phyloP scores from a whole-genome alignment of 495 filamentous ascomycete species.

The Talaromyces wortmannii region DNA sequence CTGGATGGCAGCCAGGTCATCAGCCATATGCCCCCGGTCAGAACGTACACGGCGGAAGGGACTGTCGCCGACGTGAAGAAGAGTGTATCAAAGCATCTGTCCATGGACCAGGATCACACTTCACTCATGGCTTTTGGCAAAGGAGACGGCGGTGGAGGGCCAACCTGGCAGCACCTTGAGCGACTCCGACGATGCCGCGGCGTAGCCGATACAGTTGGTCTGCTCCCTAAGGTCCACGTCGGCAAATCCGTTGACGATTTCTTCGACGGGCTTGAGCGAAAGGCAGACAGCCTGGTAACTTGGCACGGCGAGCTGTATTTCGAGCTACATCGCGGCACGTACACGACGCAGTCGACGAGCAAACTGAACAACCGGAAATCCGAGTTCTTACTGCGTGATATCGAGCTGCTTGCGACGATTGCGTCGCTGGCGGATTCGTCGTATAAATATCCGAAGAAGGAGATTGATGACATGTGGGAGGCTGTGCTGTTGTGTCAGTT shows the following conservation, averaged over 20 bases:
- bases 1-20: constrained; percentile 93
- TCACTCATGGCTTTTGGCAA: constrained; percentile 91
- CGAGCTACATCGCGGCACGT: constrained; percentile 91
- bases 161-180: constrained; percentile 88
- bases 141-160: constrained; percentile 92
- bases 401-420: constrained; percentile 87
- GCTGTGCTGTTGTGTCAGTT: constrained; percentile 81
- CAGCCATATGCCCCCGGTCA: constrained; percentile 90
- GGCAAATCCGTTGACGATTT: constrained; percentile 91
- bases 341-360: constrained; percentile 96
- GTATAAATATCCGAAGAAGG: constrained; percentile 87
- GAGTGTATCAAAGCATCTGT: constrained; percentile 89
- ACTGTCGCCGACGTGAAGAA: constrained; percentile 93
- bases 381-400: constrained; percentile 75
- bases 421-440: constrained; percentile 54
- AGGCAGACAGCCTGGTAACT: constrained; percentile 66
- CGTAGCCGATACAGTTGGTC: constrained; percentile 78
- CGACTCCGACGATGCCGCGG: constrained; percentile 93
- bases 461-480: constrained; percentile 95
- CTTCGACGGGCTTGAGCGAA: constrained; percentile 75
- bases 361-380: constrained; percentile 86
- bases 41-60: constrained; percentile 92
- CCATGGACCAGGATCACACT: constrained; percentile 81
- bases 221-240: constrained; percentile 80
- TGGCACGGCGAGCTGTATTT: constrained; percentile 99